Evolutionary conservation across 768 basidiomycete species (phyloP), one percentile per base, ranked within the genome.

Genomic region (Leccinellum luteum): DNA sequence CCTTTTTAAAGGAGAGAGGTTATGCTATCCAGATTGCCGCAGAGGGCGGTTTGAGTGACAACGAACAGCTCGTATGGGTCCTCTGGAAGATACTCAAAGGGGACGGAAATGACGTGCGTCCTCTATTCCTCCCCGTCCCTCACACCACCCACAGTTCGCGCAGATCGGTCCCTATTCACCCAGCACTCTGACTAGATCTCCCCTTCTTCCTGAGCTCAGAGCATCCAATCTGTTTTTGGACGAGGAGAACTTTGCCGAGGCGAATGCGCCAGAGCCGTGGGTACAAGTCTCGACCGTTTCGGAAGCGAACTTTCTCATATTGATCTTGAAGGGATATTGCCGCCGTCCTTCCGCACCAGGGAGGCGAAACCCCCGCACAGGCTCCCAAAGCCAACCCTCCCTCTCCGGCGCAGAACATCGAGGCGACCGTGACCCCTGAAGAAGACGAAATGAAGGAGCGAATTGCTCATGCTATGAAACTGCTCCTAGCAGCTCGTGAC

Each of bases 51-150:
- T 78, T 78, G 57, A 78, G 82, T 55, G 77, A 79, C 51, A 89
- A 84, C 68, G 89, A 91, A 66, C 90, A 90, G 65, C 75, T 92
- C 50, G 87, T 91, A 38, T 92, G 90, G 89, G 90, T 92, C 45
- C 76, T 92, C 58, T 92, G 89, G 89, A 92, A 92, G 74, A 88
- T 92, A 56, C 74, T 92, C 54, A 89, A 84, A 69, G 90, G 90
- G 52, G 89, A 91, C 68, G 90, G 90, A 19, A 85, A 84, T 58
- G 89, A 92, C 77, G 90, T 90, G 60, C 56, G 35, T 21, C n/a
- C 23, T 54, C 48, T 52, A 13, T 49, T 13, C 14, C 54, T 51
- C 48, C 17, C 60, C 47, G 15, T 28, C 38, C 1, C 12, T 27
- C 30, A 23, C 23, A 3, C 17, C 5, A 31, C 59, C 66, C 27